Percentiles rank a stretch among this genome's conserved stretches.
These are phyloP conservation scores for Niveomyces coronatus DNA, from an alignment of 2,329 filamentous ascomycete species.

Conservation along the genomic window DNA sequence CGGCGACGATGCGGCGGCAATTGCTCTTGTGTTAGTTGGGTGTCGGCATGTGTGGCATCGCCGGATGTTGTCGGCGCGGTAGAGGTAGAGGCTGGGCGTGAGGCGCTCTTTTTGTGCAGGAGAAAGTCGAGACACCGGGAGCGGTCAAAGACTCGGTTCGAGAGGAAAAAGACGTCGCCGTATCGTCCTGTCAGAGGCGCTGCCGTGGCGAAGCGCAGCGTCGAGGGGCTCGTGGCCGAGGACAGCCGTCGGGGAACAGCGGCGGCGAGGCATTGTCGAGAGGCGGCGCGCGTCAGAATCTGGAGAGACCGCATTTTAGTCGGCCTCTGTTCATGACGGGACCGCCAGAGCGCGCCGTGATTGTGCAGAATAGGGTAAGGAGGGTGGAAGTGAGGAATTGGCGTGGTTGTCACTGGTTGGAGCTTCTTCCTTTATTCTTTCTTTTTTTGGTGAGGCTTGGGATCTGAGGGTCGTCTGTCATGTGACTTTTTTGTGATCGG, in stretches of 20 bases:
- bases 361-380: too few relatives aligned
- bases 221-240: constrained; percentile 15
- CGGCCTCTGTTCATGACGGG: constrained; percentile 7
- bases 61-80: constrained; percentile 2
- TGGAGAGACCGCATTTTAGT: constrained; percentile 8
- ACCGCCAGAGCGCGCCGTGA: constrained; percentile 7
- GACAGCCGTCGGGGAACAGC: constrained; percentile 20
- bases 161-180: constrained; percentile 22
- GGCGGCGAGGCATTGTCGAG: constrained; percentile 4
- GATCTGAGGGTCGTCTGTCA: background rate
- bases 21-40: constrained; percentile 9
- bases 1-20: constrained; percentile 26
- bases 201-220: constrained; percentile 7
- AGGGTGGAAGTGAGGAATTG: background rate
- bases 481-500: too few relatives aligned
- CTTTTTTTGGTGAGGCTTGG: background rate
- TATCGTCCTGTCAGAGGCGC: constrained; percentile 13
- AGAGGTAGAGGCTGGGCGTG: constrained; percentile 17
- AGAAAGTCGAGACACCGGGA: constrained; percentile 27
- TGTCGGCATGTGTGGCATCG: too few relatives aligned
- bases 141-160: constrained; percentile 26
- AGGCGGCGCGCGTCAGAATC: constrained; percentile 2
- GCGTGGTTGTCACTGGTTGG: background rate
- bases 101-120: constrained; percentile 18
- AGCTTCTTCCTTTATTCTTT: background rate